A percentile compares a stretch with the other conserved stretches of the same genome.
Evolutionary conservation across 371 early-diverging fungal species (phyloP).

Genomic region (Rhizopus arrhizus): DNA sequence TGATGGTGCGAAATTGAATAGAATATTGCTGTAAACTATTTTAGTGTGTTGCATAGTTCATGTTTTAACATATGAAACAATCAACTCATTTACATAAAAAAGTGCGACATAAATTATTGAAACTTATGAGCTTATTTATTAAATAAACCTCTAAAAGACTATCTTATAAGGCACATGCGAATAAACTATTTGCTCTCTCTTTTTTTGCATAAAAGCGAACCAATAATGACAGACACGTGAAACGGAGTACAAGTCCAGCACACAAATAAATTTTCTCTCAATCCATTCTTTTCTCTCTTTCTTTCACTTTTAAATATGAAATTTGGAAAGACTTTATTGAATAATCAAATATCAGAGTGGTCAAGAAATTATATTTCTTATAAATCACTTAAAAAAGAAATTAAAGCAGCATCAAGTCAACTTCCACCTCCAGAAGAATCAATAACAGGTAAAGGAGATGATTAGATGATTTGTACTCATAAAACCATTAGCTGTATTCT

Average conservation of each 20-base stretch:
- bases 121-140: too few relatives aligned
- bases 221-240: conserved; percentile 2
- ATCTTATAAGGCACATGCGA: too few relatives aligned
- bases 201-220: not conserved
- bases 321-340: conserved; percentile 67
- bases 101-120: too few relatives aligned
- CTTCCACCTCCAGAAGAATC: conserved; percentile 42
- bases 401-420: conserved; percentile 55
- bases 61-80: too few relatives aligned
- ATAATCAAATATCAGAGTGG: conserved; percentile 76
- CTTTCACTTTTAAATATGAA: conserved; percentile 53
- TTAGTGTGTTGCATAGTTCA: too few relatives aligned
- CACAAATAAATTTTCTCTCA: not conserved
- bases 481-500: conserved; percentile 56
- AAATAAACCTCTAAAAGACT: too few relatives aligned
- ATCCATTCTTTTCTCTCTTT: conserved; percentile 11
- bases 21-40: too few relatives aligned
- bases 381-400: conserved; percentile 68
- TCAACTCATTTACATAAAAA: too few relatives aligned
- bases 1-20: too few relatives aligned
- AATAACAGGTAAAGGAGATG: conserved; percentile 40
- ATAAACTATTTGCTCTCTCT: too few relatives aligned
- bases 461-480: not conserved
- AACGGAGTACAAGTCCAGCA: conserved; percentile 3
- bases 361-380: conserved; percentile 66